A percentile compares a stretch with the other conserved stretches of the same genome.
Evolutionary conservation across 192 early-diverging fungal species (phyloP).

Genomic region (Tieghemiomyces parasiticus): DNA sequence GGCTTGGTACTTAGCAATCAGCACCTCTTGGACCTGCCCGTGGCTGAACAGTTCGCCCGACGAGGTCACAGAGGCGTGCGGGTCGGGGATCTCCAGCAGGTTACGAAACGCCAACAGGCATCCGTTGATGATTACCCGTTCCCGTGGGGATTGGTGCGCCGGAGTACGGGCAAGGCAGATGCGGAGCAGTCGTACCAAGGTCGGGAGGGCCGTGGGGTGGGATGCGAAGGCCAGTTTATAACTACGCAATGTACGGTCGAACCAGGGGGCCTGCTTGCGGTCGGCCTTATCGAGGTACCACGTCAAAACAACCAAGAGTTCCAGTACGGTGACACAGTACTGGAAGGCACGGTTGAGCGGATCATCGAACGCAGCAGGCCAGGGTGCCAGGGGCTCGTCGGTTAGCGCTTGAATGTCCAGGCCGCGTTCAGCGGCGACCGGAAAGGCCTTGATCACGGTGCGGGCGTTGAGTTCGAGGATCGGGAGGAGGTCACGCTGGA

Average conservation of each 20-base stretch:
- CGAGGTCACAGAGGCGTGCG: conserved; percentile 35
- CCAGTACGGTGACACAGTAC: conserved; percentile 34
- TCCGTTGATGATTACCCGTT: conserved; percentile 26
- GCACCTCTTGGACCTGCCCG: conserved; percentile 47
- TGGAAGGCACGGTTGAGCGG: conserved; percentile 11
- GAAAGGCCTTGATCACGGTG: background rate
- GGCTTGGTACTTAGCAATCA: conserved; percentile 37
- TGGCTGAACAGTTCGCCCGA: conserved; percentile 36
- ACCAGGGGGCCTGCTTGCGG: conserved; percentile 19
- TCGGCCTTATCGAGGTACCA: conserved; percentile 56
- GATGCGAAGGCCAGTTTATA: conserved; percentile 60
- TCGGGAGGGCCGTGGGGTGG: conserved; percentile 13
- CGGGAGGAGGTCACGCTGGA: conserved; percentile 66
- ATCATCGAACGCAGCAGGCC: background rate
- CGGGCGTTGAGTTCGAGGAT: conserved; percentile 37
- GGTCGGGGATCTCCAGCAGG: conserved; percentile 63
- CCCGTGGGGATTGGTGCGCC: conserved; percentile 12
- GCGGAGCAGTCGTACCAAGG: conserved; percentile 18
- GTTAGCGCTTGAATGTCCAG: conserved; percentile 10
- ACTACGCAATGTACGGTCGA: conserved; percentile 35
- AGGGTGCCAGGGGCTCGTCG: no score
- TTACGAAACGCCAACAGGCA: conserved; percentile 67
- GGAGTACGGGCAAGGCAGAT: conserved; percentile 15
- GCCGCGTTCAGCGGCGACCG: conserved; percentile 9
- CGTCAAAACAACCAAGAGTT: conserved; percentile 79